phyloP scores from a whole-genome alignment of 2,329 filamentous ascomycete genomes.

The Colletotrichum orchidophilum region DNA sequence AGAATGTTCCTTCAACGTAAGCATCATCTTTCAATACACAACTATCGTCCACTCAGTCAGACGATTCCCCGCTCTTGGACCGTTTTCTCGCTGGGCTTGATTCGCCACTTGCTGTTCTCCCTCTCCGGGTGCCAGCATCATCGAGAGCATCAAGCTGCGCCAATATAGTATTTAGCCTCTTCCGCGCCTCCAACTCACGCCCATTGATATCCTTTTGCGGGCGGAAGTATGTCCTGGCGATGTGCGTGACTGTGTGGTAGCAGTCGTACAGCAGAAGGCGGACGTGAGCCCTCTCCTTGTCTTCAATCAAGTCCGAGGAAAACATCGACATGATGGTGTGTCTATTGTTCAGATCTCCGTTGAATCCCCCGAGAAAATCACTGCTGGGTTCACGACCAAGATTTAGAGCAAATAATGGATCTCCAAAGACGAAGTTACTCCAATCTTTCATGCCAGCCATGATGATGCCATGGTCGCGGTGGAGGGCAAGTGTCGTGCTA shows the following conservation, averaged over 20 bases:
- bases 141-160: slow-evolving; percentile 54
- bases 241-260: slow-evolving; percentile 62
- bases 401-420: slow-evolving; percentile 62
- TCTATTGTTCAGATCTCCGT: slow-evolving; percentile 34
- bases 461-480: not conserved
- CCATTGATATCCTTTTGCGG: slow-evolving; percentile 57
- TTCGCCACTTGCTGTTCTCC: slow-evolving; percentile 50
- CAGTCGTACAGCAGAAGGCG: slow-evolving; percentile 66
- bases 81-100: slow-evolving; percentile 60
- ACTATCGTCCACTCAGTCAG: slow-evolving; percentile 10
- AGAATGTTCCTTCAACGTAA: not conserved
- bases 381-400: slow-evolving; percentile 56
- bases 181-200: slow-evolving; percentile 62
- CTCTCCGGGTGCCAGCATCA: slow-evolving; percentile 40
- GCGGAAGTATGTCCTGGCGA: slow-evolving; percentile 66
- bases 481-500: not conserved
- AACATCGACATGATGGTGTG: slow-evolving; percentile 13
- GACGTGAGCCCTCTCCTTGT: slow-evolving; percentile 51
- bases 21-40: not conserved
- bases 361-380: slow-evolving; percentile 60
- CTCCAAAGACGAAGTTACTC: slow-evolving; percentile 68
- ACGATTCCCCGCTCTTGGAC: slow-evolving; percentile 41
- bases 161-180: slow-evolving; percentile 58
- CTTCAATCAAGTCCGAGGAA: slow-evolving; percentile 49
- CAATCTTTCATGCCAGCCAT: slow-evolving; percentile 58